A percentile compares a stretch with the other conserved stretches of the same genome.
Conservation (phyloP, 192 early-diverging fungal species). For the Backusella mclennaniae region DNA sequence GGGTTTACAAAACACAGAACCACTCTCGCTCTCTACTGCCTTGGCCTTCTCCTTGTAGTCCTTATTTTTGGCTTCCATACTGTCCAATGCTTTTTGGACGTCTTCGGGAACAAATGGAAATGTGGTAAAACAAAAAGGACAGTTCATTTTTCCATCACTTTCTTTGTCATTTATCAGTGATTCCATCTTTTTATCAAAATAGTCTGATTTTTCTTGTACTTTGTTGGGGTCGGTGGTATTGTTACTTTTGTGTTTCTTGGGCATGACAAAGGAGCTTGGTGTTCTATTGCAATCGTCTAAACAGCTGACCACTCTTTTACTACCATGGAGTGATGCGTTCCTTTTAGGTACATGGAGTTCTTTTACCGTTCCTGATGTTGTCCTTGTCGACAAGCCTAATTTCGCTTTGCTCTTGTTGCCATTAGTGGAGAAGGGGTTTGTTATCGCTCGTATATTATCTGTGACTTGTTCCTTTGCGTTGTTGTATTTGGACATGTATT, state of each 20-base stretch:
- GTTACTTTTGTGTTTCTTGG: not conserved
- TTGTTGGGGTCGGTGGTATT: not conserved
- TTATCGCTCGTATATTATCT: not conserved
- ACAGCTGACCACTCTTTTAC: not conserved
- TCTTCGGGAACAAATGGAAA: not conserved
- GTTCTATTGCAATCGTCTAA: not conserved
- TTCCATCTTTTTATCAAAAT: not conserved
- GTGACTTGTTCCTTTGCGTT: not conserved
- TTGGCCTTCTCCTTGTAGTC: not conserved
- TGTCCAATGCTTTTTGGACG: not conserved
- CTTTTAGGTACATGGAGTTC: not conserved
- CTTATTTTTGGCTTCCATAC: not conserved
- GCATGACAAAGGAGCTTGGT: not conserved
- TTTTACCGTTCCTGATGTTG: not conserved
- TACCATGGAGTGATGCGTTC: not conserved
- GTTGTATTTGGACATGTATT: not conserved
- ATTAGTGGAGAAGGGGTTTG: not conserved
- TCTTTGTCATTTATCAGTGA: not conserved
- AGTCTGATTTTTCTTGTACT: not conserved
- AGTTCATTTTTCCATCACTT: not conserved
- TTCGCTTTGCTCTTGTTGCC: not conserved
- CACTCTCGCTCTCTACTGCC: not conserved
- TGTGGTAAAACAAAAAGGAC: not conserved
- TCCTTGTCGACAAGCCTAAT: not conserved
- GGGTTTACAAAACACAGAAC: not conserved